Evolutionary conservation across 305 asterid genomes (phyloP), one percentile per base, ranked within the genome.

Genomic region (Euphrasia arctica): DNA sequence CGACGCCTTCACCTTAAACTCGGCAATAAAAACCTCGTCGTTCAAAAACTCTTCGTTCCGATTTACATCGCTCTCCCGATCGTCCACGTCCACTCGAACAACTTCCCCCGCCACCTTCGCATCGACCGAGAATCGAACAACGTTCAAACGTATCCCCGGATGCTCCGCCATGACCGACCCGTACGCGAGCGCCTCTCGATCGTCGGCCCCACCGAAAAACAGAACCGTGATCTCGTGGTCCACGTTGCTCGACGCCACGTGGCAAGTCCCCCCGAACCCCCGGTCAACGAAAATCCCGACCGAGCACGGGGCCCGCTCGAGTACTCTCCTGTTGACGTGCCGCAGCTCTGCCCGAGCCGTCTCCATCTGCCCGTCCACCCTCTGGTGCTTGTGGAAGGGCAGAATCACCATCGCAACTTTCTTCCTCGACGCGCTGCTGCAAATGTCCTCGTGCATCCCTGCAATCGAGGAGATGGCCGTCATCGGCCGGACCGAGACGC

Each of bases 141-240:
- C 82, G 27, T 66, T 71, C 51, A 90, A 51, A 4, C 22, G 68
- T 43, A 88, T 74, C 1, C 96, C 97, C 0, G 97, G 93, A 70
- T 90, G 96, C 78, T 90, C 95, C 1, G 89, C 97, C 95, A 88
- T 90, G 41, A 82, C 80, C 1, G 81, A 77, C 8, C 89, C 96
- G 45, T 90, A 88, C 0, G 92, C 75, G 2, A 82, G 78, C 0
- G 95, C 96, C 71, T 90, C 97, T 0, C 85, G 79, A 34, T 90
- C 97, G 49, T 90, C 97, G 25, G 75, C 88, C 14, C 97, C 97
- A 1, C 97, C 97, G 5, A 90, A 85, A 86, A 85, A 88, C 56
- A 90, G 63, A 12, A 77, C 82, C 0, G 89, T 82, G 4, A 90
- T 70, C 9, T 70, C 70, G 28, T 79, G 82, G 54, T 90, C 81